These are phyloP conservation scores for Wickerhamomyces chambardii DNA, from an alignment of 805 yeast species.

Conservation along the genomic window DNA sequence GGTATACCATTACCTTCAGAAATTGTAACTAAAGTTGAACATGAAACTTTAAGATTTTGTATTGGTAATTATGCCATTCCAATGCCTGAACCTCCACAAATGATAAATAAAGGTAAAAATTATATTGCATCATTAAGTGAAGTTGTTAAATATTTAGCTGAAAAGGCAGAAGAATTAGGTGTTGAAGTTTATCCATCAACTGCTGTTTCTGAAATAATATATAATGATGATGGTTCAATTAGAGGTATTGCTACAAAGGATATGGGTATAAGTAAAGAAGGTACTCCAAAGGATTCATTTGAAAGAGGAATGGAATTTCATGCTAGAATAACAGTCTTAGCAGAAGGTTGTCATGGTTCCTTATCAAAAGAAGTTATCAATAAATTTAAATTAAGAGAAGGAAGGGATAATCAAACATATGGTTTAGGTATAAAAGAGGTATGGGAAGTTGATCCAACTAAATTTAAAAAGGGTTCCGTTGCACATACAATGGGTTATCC, in stretches of 20 bases:
- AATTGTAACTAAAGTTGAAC: slow-evolving; percentile 62
- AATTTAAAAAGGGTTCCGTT: slow-evolving; percentile 72
- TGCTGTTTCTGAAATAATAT: slow-evolving; percentile 72
- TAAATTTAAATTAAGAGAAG: slow-evolving; percentile 58
- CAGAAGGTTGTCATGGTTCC: slow-evolving; percentile 99
- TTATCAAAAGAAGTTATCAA: slow-evolving; percentile 69
- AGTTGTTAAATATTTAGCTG: slow-evolving; percentile 75
- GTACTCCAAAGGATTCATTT: slow-evolving; percentile 72
- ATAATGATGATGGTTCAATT: slow-evolving; percentile 50
- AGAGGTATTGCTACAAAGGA: slow-evolving; percentile 93
- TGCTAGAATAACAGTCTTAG: slow-evolving; percentile 80
- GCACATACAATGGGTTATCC: slow-evolving; percentile 92
- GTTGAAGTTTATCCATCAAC: slow-evolving; percentile 92
- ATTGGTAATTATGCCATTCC: slow-evolving; percentile 54
- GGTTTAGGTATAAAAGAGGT: slow-evolving; percentile 96
- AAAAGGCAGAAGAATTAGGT: slow-evolving; percentile 86
- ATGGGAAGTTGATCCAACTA: slow-evolving; percentile 87
- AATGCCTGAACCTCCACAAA: slow-evolving; percentile 90
- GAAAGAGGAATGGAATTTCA: slow-evolving; percentile 97
- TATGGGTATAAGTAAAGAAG: slow-evolving; percentile 72
- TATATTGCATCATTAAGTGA: slow-evolving; percentile 78
- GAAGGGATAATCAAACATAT: slow-evolving; percentile 74
- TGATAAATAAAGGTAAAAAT: slow-evolving; percentile 73
- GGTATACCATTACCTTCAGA: slow-evolving; percentile 77
- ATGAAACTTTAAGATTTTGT: slow-evolving; percentile 66